Percentiles rank a stretch among this genome's conserved stretches.
These are phyloP conservation scores for Solanum dulcamara DNA, from an alignment of 257 asterid genomes.

Conservation along the genomic window DNA sequence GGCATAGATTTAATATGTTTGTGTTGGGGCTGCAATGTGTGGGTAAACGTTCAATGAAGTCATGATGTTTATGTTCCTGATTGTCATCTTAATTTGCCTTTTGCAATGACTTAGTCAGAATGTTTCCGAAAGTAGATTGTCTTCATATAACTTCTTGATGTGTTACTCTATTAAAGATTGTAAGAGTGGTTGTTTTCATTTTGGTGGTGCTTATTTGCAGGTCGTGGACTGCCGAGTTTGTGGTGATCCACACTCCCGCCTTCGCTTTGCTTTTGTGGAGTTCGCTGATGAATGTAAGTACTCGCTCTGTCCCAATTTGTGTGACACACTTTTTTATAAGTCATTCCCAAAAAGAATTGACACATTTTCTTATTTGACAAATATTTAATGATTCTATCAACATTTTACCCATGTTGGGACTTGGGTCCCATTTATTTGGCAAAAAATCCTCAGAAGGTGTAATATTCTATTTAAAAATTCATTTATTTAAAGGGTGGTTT, in stretches of 20 bases:
- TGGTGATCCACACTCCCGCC: conserved; percentile 97
- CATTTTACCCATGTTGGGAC: not conserved
- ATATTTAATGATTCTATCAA: not conserved
- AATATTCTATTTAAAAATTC: not conserved
- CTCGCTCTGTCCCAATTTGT: not conserved
- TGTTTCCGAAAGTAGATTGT: conserved; percentile 8
- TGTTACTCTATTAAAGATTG: conserved; percentile 25
- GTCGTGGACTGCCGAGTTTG: conserved; percentile 97
- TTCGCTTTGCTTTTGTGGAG: conserved; percentile 97
- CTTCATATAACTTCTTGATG: conserved; percentile 66
- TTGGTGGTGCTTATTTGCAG: conserved; percentile 25
- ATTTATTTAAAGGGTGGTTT: not conserved
- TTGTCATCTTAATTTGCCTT: not conserved
- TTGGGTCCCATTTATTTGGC: not conserved
- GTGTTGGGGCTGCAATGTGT: not conserved
- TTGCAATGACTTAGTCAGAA: not conserved
- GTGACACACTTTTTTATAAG: not conserved
- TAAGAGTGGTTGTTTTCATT: conserved; percentile 16
- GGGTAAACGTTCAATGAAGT: not conserved
- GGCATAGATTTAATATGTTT: not conserved
- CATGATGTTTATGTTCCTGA: not conserved
- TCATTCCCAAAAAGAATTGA: not conserved
- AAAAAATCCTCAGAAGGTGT: not conserved
- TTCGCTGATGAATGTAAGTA: conserved; percentile 85
- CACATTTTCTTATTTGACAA: not conserved